Conservation (phyloP, 2,329 filamentous ascomycete species). For the Macrophomina phaseolina region DNA sequence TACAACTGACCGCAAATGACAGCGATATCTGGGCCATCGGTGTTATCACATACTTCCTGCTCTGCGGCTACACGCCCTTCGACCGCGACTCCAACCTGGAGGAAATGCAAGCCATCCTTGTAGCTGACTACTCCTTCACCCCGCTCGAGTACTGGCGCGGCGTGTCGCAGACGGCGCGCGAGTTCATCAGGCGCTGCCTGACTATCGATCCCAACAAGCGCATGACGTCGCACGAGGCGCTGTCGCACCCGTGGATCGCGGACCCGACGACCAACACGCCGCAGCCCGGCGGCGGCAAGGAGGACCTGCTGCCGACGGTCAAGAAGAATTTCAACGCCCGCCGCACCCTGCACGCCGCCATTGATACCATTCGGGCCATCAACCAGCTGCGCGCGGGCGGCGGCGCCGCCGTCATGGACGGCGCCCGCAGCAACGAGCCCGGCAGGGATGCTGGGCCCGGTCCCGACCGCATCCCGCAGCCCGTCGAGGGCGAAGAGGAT, state of each 20-base stretch:
- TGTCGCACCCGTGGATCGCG: slow-evolving; percentile 69
- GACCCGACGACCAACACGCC: slow-evolving; percentile 55
- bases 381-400: slow-evolving; percentile 69
- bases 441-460: slow-evolving; percentile 25
- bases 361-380: slow-evolving; percentile 71
- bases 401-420: slow-evolving; percentile 65
- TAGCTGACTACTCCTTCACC: slow-evolving; percentile 94
- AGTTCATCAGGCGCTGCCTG: slow-evolving; percentile 90
- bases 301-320: slow-evolving; percentile 67
- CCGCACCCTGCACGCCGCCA: slow-evolving; percentile 69
- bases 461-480: slow-evolving; percentile 27
- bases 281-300: slow-evolving; percentile 41
- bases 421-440: slow-evolving; percentile 63
- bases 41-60: slow-evolving; percentile 97
- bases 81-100: slow-evolving; percentile 97
- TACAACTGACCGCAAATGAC: slow-evolving; percentile 14
- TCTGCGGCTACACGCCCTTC: slow-evolving; percentile 98
- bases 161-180: slow-evolving; percentile 78
- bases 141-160: slow-evolving; percentile 96
- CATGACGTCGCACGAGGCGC: slow-evolving; percentile 85
- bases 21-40: slow-evolving; percentile 96
- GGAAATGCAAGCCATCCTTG: slow-evolving; percentile 98
- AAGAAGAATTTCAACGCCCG: slow-evolving; percentile 75
- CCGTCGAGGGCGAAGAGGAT: slow-evolving; percentile 23
- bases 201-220: slow-evolving; percentile 86